Percentiles rank a stretch among this genome's conserved stretches.
phyloP scores from a whole-genome alignment of 1,284 basidiomycete species.

The Omphalotus olearius region DNA sequence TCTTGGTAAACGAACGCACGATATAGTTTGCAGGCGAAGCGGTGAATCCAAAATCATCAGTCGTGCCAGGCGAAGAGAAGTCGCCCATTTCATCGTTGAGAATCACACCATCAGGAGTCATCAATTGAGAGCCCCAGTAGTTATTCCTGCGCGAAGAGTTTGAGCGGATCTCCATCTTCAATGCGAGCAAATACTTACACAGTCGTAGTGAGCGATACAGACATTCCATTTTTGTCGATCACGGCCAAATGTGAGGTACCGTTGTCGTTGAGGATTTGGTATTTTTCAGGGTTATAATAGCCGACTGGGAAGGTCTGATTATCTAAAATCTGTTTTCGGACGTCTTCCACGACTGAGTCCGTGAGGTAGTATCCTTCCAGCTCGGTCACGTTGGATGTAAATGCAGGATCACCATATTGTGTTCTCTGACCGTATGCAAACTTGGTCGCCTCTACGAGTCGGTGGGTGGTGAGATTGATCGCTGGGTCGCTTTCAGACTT shows the following conservation, averaged over 20 bases:
- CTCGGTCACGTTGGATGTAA: constrained; percentile 24
- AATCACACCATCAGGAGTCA: constrained; percentile 27
- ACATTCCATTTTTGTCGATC: constrained; percentile 21
- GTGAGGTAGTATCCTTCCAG: constrained; percentile 19
- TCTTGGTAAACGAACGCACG: not conserved
- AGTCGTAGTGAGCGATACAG: constrained; percentile 24
- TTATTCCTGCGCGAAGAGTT: constrained; percentile 18
- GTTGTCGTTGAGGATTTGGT: constrained; percentile 19
- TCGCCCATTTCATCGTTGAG: constrained; percentile 13
- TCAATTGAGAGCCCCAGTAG: constrained; percentile 25
- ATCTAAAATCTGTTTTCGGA: constrained; percentile 19
- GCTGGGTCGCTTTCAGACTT: constrained; percentile 13
- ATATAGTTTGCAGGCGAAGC: constrained; percentile 22
- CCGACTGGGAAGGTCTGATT: constrained; percentile 19
- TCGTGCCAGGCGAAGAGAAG: constrained; percentile 17
- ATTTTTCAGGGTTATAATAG: constrained; percentile 22
- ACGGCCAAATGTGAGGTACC: constrained; percentile 26
- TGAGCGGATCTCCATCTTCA: not conserved
- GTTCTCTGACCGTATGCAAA: constrained; percentile 28
- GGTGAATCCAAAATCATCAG: constrained; percentile 24
- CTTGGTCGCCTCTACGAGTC: constrained; percentile 39
- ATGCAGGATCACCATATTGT: constrained; percentile 24
- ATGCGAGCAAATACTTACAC: not conserved
- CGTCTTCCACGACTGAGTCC: constrained; percentile 14
- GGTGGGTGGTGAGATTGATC: constrained; percentile 28